Conservation (phyloP, 2,329 filamentous ascomycete genomes). For the Ophiostoma montium region DNA sequence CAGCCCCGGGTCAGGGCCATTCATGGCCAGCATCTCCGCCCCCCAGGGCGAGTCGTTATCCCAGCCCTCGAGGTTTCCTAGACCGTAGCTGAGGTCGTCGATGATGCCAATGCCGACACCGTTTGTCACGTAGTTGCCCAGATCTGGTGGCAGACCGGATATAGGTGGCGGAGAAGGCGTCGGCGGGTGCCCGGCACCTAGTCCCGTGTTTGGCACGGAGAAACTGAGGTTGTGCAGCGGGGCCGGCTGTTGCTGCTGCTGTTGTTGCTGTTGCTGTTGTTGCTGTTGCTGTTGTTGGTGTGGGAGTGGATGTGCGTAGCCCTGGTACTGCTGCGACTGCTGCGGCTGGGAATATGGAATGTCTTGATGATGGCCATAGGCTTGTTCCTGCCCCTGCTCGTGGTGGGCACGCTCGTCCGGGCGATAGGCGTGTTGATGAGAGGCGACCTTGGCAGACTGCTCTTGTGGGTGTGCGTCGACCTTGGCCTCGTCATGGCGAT, state of each 20-base stretch:
- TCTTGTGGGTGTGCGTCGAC: no score
- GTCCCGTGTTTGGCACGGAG: not conserved
- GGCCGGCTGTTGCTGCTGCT: not conserved
- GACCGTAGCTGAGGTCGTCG: constrained; percentile 2
- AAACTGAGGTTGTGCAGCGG: not conserved
- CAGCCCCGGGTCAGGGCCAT: constrained; percentile 10
- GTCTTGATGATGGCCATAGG: not conserved
- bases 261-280: not conserved
- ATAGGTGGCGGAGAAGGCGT: not conserved
- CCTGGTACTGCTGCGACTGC: not conserved
- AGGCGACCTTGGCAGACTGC: not conserved
- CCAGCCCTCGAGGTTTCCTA: constrained; percentile 6
- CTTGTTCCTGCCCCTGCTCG: not conserved
- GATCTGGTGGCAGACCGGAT: constrained; percentile 1
- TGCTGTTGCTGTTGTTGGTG: not conserved
- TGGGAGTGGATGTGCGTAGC: no score
- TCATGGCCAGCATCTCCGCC: constrained; percentile 12
- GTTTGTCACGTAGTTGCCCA: not conserved
- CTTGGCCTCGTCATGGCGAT: not conserved
- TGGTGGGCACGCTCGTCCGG: not conserved
- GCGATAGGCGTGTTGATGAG: not conserved
- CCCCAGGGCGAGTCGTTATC: constrained; percentile 12
- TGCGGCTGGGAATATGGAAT: not conserved
- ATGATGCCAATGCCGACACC: not conserved
- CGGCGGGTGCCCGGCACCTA: not conserved